A percentile compares a stretch with the other conserved stretches of the same genome.
Conservation (phyloP, 805 yeast genomes). For the Helenozyma rhizophorensis region DNA sequence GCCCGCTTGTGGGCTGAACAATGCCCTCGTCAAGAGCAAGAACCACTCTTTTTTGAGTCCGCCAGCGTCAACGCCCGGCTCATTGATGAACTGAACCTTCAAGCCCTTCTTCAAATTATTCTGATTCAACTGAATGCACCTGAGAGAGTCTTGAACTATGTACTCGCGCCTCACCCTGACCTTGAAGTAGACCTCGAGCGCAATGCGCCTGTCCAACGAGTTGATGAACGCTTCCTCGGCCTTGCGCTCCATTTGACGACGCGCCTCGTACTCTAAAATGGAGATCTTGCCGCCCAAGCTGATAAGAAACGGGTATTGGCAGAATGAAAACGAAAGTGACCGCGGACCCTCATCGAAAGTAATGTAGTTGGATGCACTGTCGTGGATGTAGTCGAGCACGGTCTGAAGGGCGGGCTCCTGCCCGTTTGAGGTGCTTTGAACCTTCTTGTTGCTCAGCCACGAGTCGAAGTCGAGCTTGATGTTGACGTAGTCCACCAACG, state of each 20-base stretch:
- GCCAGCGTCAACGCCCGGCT: conserved; percentile 94
- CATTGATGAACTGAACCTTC: conserved; percentile 75
- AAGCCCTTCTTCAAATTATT: conserved; percentile 68
- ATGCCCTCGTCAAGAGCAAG: conserved; percentile 59
- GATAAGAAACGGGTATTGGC: conserved; percentile 79
- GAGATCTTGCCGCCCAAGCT: conserved; percentile 80
- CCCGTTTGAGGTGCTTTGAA: conserved; percentile 1
- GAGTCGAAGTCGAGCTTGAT: conserved; percentile 75
- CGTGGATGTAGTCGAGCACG: conserved; percentile 47
- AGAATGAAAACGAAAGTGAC: conserved; percentile 50
- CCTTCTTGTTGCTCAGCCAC: conserved; percentile 49
- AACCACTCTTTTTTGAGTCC: conserved; percentile 96
- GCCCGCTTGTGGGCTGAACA: conserved; percentile 66
- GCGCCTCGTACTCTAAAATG: conserved; percentile 77
- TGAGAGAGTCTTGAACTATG: conserved; percentile 72
- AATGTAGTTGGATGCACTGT: conserved; percentile 19
- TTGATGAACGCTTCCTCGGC: conserved; percentile 87
- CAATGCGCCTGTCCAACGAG: conserved; percentile 59
- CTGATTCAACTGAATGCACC: conserved; percentile 51
- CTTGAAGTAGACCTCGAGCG: conserved; percentile 63
- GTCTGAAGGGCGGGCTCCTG: conserved; percentile 32
- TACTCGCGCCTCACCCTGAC: conserved; percentile 63
- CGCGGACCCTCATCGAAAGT: conserved; percentile 9
- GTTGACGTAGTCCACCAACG: conserved; percentile 75
- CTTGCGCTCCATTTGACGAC: conserved; percentile 73